Evolutionary conservation across 345 rosid genomes (phyloP).

Genomic region (Cardamine occulta): DNA sequence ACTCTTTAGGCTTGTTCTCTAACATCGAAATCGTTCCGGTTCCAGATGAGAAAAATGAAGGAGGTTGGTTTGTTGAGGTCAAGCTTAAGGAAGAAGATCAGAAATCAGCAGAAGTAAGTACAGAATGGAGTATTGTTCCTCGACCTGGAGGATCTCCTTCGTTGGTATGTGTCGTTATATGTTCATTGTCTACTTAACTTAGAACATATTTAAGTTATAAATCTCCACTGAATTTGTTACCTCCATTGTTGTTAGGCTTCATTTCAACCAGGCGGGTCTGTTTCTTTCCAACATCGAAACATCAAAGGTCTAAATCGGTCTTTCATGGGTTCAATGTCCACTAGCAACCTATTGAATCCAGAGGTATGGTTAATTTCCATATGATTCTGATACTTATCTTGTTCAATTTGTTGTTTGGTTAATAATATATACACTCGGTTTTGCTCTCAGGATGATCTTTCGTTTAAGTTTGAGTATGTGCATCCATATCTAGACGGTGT

Average conservation of each 20-base stretch:
- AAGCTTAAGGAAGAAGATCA: slow-evolving; percentile 83
- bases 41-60: slow-evolving; percentile 84
- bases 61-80: slow-evolving; percentile 88
- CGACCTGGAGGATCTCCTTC: slow-evolving; percentile 83
- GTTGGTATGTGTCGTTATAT: slow-evolving; percentile 49
- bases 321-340: slow-evolving; percentile 82
- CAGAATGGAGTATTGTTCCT: slow-evolving; percentile 92
- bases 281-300: slow-evolving; percentile 89
- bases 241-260: slow-evolving; percentile 59
- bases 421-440: neutral
- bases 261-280: slow-evolving; percentile 89
- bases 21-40: slow-evolving; percentile 77
- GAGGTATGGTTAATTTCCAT: slow-evolving; percentile 53
- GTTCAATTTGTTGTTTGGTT: neutral
- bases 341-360: slow-evolving; percentile 88
- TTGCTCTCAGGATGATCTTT: slow-evolving; percentile 77
- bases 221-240: neutral
- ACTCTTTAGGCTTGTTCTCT: slow-evolving; percentile 74
- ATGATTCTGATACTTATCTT: neutral
- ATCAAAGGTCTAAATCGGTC: slow-evolving; percentile 89
- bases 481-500: slow-evolving; percentile 96
- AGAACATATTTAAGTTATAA: neutral
- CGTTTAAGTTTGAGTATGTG: slow-evolving; percentile 94
- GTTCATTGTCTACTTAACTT: neutral
- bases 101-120: slow-evolving; percentile 83